Evolutionary conservation across 306 rosid species (phyloP).

Genomic region (Quercus berberidifolia): DNA sequence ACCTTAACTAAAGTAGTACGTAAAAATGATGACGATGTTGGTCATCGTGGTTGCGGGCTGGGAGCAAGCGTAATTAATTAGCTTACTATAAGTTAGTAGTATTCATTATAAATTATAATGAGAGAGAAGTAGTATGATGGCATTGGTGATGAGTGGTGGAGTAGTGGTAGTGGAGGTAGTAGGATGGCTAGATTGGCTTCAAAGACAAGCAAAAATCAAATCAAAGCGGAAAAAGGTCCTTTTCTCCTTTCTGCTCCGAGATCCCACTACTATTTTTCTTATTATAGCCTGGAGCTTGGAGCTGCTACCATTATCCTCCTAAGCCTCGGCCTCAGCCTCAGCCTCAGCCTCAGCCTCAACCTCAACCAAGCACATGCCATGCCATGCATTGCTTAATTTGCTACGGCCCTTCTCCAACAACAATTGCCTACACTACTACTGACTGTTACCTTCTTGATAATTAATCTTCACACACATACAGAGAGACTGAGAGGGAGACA

Average conservation of each 20-base stretch:
- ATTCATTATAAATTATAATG: neutral
- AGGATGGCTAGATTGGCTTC: slow-evolving; percentile 39
- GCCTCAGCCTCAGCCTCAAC: neutral
- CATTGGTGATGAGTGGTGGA: neutral
- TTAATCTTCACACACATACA: neutral
- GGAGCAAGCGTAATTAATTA: no score
- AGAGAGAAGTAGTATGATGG: slow-evolving; percentile 18
- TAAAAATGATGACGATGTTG: neutral
- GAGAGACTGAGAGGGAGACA: neutral
- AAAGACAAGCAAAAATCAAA: slow-evolving; percentile 48
- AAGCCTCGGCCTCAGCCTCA: neutral
- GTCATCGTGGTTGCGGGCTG: neutral
- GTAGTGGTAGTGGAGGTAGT: neutral
- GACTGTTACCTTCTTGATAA: slow-evolving; percentile 2
- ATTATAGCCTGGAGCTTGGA: neutral
- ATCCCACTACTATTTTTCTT: neutral
- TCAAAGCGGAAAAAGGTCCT: slow-evolving; percentile 8
- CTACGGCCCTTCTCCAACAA: neutral
- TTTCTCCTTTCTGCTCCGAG: slow-evolving; percentile 2
- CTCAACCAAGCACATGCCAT: slow-evolving; percentile 9
- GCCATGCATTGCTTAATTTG: neutral
- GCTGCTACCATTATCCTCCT: slow-evolving; percentile 5
- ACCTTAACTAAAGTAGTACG: neutral
- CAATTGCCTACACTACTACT: neutral
- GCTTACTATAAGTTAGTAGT: no score